Evolutionary conservation across 768 basidiomycete species (phyloP).

Genomic region (Mycena alexandri): DNA sequence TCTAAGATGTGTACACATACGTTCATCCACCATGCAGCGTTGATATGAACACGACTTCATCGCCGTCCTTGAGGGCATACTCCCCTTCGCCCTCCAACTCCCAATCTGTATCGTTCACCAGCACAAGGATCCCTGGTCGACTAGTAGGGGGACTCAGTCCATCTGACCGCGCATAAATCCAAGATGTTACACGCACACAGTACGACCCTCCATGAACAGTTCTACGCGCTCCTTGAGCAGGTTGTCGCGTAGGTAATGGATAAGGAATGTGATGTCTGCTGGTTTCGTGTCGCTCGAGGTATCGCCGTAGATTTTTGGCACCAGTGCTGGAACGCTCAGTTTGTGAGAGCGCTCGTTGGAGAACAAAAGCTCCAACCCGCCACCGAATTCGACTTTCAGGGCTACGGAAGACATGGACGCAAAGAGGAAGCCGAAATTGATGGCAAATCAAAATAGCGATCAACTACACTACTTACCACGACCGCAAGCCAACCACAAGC

Average conservation of each 20-base stretch:
- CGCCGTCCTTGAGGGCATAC: slow-evolving; percentile 79
- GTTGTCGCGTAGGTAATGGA: slow-evolving; percentile 81
- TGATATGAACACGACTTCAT: slow-evolving; percentile 97
- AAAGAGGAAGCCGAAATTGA: no score
- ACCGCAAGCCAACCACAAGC: no score
- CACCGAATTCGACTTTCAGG: slow-evolving; percentile 82
- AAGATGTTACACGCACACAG: slow-evolving; percentile 71
- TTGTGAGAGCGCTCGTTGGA: slow-evolving; percentile 72
- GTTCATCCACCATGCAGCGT: slow-evolving; percentile 91
- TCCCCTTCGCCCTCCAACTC: slow-evolving; percentile 95
- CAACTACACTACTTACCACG: no score
- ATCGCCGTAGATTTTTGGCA: slow-evolving; percentile 52
- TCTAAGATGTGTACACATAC: not conserved
- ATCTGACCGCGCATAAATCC: not conserved
- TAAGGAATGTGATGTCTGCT: slow-evolving; percentile 80
- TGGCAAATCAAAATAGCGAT: no score
- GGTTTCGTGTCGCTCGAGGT: slow-evolving; percentile 50
- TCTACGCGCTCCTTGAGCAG: slow-evolving; percentile 88
- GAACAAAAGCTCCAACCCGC: slow-evolving; percentile 90
- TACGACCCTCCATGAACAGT: slow-evolving; percentile 88
- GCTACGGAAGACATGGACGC: slow-evolving; percentile 42
- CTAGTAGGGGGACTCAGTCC: slow-evolving; percentile 55
- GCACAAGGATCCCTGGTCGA: slow-evolving; percentile 94
- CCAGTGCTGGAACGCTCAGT: slow-evolving; percentile 64
- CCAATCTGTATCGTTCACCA: slow-evolving; percentile 99